phyloP scores from a whole-genome alignment of 139 green algal genomes.

The Tetraselmis striata region DNA sequence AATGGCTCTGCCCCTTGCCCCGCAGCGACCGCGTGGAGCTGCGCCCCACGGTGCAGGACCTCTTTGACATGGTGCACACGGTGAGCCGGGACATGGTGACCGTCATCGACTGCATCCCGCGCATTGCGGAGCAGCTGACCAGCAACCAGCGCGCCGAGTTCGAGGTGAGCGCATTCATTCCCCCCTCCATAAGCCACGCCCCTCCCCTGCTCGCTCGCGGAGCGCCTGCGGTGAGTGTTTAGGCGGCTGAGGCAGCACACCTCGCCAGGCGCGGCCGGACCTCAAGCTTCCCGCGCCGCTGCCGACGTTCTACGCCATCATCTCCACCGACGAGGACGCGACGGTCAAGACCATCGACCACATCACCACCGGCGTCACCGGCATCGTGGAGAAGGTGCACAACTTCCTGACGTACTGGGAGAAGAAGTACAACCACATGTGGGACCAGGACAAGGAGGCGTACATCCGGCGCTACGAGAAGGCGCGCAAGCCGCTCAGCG shows the following conservation, averaged over 20 bases:
- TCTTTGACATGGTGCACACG: slow-evolving; percentile 76
- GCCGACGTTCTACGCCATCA: slow-evolving; percentile 58
- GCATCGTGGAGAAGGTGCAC: slow-evolving; percentile 75
- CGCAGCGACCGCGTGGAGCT: slow-evolving; percentile 52
- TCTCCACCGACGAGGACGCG: slow-evolving; percentile 67
- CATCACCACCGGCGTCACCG: slow-evolving; percentile 70
- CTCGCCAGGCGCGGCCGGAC: background rate
- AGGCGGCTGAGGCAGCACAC: too few relatives aligned
- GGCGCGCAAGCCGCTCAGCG: slow-evolving; percentile 68
- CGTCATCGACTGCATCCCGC: slow-evolving; percentile 52
- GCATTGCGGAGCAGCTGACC: slow-evolving; percentile 52
- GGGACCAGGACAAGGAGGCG: slow-evolving; percentile 79
- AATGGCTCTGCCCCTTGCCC: too few relatives aligned
- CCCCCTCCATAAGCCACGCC: background rate
- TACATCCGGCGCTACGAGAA: slow-evolving; percentile 83
- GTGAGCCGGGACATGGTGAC: slow-evolving; percentile 62
- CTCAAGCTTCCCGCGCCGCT: slow-evolving; percentile 28
- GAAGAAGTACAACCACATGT: slow-evolving; percentile 88
- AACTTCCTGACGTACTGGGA: slow-evolving; percentile 70
- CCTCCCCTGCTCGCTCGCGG: background rate
- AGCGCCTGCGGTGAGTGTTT: background rate
- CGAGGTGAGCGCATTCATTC: background rate
- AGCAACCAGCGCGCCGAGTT: slow-evolving; percentile 10
- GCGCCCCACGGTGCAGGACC: slow-evolving; percentile 56
- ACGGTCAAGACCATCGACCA: slow-evolving; percentile 65